Evolutionary conservation across 345 rosid species (phyloP).

Genomic region (Citrus australasica): DNA sequence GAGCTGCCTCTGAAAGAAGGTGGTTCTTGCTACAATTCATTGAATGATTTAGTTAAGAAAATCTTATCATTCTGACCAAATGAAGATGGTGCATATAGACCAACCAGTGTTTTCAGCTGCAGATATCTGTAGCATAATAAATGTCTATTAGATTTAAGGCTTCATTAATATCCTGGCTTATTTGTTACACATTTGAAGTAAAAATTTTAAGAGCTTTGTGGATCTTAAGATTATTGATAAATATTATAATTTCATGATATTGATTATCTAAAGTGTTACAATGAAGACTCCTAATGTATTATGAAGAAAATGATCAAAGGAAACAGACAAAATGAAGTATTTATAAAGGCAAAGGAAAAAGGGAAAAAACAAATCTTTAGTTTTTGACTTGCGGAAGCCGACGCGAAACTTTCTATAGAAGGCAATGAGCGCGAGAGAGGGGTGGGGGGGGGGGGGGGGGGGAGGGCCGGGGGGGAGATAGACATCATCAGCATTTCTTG

Average conservation of each 20-base stretch:
- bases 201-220: not conserved
- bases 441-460: too few relatives aligned
- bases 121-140: not conserved
- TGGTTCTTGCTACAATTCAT: slow-evolving; percentile 16
- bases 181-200: not conserved
- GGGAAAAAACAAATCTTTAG: too few relatives aligned
- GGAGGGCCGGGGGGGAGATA: accelerated
- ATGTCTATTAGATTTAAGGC: not conserved
- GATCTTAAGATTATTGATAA: not conserved
- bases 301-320: too few relatives aligned
- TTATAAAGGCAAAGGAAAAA: too few relatives aligned
- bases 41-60: slow-evolving; percentile 18
- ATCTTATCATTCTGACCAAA: slow-evolving; percentile 6
- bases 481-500: not conserved
- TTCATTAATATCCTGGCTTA: not conserved
- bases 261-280: not conserved
- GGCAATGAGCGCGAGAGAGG: not conserved
- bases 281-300: too few relatives aligned
- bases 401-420: too few relatives aligned
- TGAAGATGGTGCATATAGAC: not conserved
- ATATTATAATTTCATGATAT: not conserved
- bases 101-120: not conserved
- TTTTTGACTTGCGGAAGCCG: too few relatives aligned
- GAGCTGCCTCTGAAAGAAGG: slow-evolving; percentile 4
- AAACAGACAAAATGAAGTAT: too few relatives aligned